Percentiles rank a stretch among this genome's conserved stretches.
phyloP scores from a whole-genome alignment of 1,139 yeast species.

The Zygosaccharomyces pseudobailii region DNA sequence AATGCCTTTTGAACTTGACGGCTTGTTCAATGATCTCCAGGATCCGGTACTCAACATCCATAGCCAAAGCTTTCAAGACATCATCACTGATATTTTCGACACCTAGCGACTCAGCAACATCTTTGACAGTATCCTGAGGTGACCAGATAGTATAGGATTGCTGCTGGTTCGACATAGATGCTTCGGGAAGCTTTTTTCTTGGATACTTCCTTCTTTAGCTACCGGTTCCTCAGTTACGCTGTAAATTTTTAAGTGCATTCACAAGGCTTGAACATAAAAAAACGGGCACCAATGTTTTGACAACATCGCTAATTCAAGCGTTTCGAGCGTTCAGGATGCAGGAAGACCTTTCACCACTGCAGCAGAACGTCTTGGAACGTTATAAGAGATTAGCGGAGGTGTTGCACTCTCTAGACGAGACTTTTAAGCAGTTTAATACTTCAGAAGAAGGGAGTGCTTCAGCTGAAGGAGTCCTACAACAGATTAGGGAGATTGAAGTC shows the following conservation, averaged over 20 bases:
- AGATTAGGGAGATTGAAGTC: conserved; percentile 52
- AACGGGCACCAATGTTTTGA: background rate
- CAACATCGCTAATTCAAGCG: background rate
- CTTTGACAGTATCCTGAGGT: conserved; percentile 93
- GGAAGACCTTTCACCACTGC: conserved; percentile 26
- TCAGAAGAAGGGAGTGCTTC: conserved; percentile 16
- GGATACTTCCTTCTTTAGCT: background rate
- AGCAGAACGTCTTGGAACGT: conserved; percentile 27
- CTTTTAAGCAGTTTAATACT: conserved; percentile 25
- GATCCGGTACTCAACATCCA: conserved; percentile 97
- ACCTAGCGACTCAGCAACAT: conserved; percentile 91
- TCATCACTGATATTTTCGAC: conserved; percentile 77
- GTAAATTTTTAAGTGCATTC: background rate
- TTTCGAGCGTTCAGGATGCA: conserved; percentile 10
- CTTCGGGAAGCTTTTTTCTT: background rate
- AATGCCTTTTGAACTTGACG: conserved; percentile 90
- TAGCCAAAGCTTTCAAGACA: conserved; percentile 88
- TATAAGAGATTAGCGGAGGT: conserved; percentile 26
- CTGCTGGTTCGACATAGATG: conserved; percentile 24
- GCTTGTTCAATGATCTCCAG: conserved; percentile 96
- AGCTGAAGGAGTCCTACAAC: conserved; percentile 30
- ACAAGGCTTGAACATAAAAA: background rate
- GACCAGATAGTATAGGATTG: conserved; percentile 92
- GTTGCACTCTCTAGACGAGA: conserved; percentile 27
- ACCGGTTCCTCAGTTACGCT: background rate